Percentiles rank a stretch among this genome's conserved stretches.
Evolutionary conservation across 768 basidiomycete species (phyloP).

Genomic region (Punctularia strigosozonata): DNA sequence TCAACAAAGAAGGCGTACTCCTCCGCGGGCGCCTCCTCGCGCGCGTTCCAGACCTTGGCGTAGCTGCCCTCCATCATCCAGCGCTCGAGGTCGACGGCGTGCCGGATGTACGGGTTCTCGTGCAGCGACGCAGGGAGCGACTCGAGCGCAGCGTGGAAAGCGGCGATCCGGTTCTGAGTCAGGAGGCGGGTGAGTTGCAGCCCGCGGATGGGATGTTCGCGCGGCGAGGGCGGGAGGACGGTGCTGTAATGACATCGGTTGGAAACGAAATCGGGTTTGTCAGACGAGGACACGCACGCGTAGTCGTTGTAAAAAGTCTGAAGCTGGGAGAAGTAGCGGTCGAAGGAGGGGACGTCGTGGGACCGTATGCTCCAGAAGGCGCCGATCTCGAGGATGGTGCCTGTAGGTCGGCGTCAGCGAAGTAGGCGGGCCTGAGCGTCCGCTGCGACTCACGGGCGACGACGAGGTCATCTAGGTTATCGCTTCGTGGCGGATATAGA

Average conservation of each 20-base stretch:
- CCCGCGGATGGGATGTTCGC: slow-evolving; percentile 82
- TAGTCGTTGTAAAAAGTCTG: slow-evolving; percentile 85
- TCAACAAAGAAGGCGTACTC: slow-evolving; percentile 95
- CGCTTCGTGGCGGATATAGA: slow-evolving; percentile 57
- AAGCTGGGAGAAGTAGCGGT: slow-evolving; percentile 88
- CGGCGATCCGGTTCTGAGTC: slow-evolving; percentile 91
- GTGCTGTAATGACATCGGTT: slow-evolving; percentile 27
- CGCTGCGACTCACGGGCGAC: slow-evolving; percentile 49
- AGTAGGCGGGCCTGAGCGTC: neutral
- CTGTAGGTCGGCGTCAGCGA: slow-evolving; percentile 26
- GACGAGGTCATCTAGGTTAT: slow-evolving; percentile 54
- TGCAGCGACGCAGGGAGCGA: slow-evolving; percentile 66
- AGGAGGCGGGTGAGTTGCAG: slow-evolving; percentile 92
- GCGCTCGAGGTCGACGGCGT: slow-evolving; percentile 85
- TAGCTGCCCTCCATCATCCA: slow-evolving; percentile 99
- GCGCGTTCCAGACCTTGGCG: slow-evolving; percentile 94
- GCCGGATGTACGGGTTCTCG: slow-evolving; percentile 63
- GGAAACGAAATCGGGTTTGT: neutral
- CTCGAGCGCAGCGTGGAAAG: slow-evolving; percentile 95
- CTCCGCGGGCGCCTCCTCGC: slow-evolving; percentile 83
- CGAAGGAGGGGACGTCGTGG: slow-evolving; percentile 84
- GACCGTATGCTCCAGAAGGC: slow-evolving; percentile 88
- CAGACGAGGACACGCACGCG: slow-evolving; percentile 29
- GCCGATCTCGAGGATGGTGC: slow-evolving; percentile 92
- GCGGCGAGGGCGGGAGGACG: slow-evolving; percentile 69